Base-by-base conservation (phyloP, 2,329 filamentous ascomycete species). In the Amylocarpus encephaloides region DNA sequence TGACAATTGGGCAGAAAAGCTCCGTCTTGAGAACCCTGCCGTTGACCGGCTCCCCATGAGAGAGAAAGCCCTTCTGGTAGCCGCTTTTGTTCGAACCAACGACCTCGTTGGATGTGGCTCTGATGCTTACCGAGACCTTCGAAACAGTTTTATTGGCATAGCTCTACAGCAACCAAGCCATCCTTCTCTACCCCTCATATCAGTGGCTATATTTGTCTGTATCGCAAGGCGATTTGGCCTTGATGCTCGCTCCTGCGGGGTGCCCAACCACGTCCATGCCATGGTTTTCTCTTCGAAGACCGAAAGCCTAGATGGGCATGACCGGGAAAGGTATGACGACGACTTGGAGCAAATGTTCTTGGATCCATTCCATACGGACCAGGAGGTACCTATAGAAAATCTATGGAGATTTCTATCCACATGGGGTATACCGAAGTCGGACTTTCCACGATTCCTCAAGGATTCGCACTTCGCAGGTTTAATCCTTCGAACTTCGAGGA, bases 71-170 rank as follows among this genome's bases (percentile, higher is more conserved):
- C 66, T 85, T 35, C 70, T 73, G 1, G 71, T 95, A 34, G 83
- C 85, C 15, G 71, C 71, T 7, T 95, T 86, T 74, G 71, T 97
- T 40, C 79, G 83, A 49, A 66, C 69, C 2, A 77, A 82, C 34
- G 81, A 86, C 48, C 77, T 95, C 57, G 80, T 80, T 1, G 90
- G 90, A 40, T 77, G 89, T 50, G 70, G 80, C n/a, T 71, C 74
- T 4, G 78, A 72, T 38, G 80, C 85, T 48, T 96, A 93, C 65
- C 82, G 88, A 59, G 83, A 85, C 51, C 70, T 97, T 51, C 81
- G 87, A 54, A 95, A 97, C 67, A 94, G 88, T 60, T 87, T 95
- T 60, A 82, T 98, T 49, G 89, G 89, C 9, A 75, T 94, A 54
- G 88, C 87, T 3, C 73, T 97, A 39, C 82, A 80, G 33, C 82